Base-by-base conservation (phyloP, 1,284 basidiomycete species). In the Cryptococcus maquisensis region DNA sequence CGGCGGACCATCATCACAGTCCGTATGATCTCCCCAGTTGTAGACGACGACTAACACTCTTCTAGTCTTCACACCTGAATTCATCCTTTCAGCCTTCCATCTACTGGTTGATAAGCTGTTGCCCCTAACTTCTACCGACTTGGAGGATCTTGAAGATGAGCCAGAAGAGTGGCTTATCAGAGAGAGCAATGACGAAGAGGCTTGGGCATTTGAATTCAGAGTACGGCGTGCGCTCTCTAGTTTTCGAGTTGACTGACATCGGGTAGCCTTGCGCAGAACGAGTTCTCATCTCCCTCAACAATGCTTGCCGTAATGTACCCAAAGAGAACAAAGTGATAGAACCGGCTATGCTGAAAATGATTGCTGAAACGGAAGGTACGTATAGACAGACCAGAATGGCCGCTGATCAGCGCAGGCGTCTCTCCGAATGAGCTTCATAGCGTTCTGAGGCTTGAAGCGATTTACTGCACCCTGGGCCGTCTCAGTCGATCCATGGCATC, bases 91-190 rank as follows among this genome's bases (percentile, higher is more conserved):
- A 47, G 87, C 90, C 0, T 86, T 92, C 28, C 81, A 82, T 57
- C 77, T 91, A 15, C 81, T 95, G 5, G 81, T 94, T 23, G 86
- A 86, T 36, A 83, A 86, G 23, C 87, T 92, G 65, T 85, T 95
- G 67, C 88, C 88, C 3, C 79, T 94, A 35, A 88, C 86, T 52
- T 81, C 86, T 1, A 76, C 80, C 4, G 90, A 94, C 71, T 80
- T 94, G 4, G 84, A 90, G 60, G 81, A 79, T 3, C 88, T 91
- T 85, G 81, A 86, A 76, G 80, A 81, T 24, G 88, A 92, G 72
- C 89, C 90, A 0, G 91, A 95, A 75, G 88, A 92, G 66, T 95
- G 90, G 89, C 82, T 91, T 4, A 86, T 90, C 56, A 71, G 82
- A 2, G 89, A 93, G 74, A 66, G 65, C 36, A 87, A 88, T 57